phyloP scores from a whole-genome alignment of 2,329 filamentous ascomycete species.

The Xylaria sp. region DNA sequence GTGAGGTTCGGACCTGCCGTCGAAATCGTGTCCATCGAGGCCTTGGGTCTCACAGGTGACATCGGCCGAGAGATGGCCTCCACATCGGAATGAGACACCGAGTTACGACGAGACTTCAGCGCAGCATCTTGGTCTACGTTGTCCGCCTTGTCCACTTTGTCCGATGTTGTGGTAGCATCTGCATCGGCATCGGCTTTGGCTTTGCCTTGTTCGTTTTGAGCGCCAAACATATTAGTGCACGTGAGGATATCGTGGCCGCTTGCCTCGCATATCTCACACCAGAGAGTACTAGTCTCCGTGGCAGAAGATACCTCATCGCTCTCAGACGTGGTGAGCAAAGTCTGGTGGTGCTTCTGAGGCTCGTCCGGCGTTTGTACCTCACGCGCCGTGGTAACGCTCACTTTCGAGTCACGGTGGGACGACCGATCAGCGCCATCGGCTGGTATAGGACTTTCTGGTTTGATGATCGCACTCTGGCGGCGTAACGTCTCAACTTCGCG shows the following conservation, averaged over 20 bases:
- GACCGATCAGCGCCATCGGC: slow-evolving; percentile 48
- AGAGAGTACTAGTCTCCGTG: slow-evolving; percentile 68
- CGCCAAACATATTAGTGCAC: slow-evolving; percentile 82
- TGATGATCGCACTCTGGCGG: slow-evolving; percentile 37
- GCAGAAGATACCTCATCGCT: slow-evolving; percentile 64
- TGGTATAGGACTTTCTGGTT: slow-evolving; percentile 50
- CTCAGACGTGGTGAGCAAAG: slow-evolving; percentile 64
- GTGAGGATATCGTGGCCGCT: slow-evolving; percentile 89
- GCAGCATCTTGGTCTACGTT: slow-evolving; percentile 35
- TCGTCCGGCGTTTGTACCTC: slow-evolving; percentile 44
- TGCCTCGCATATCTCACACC: slow-evolving; percentile 95
- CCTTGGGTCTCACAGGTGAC: slow-evolving; percentile 46
- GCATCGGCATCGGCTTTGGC: slow-evolving; percentile 9
- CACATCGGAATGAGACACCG: slow-evolving; percentile 37
- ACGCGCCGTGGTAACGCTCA: slow-evolving; percentile 56
- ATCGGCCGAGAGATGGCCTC: slow-evolving; percentile 51
- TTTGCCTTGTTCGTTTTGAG: slow-evolving; percentile 31
- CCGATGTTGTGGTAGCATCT: slow-evolving; percentile 12
- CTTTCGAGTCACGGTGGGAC: slow-evolving; percentile 60
- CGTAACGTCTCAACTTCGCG: slow-evolving; percentile 68
- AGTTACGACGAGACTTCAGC: slow-evolving; percentile 37
- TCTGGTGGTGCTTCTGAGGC: slow-evolving; percentile 46
- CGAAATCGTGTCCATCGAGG: slow-evolving; percentile 36
- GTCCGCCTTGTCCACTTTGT: slow-evolving; percentile 30
- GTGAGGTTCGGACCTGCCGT: slow-evolving; percentile 45